Evolutionary conservation across 176 grass and related monocot species (phyloP).

Genomic region (Pharus latifolius): DNA sequence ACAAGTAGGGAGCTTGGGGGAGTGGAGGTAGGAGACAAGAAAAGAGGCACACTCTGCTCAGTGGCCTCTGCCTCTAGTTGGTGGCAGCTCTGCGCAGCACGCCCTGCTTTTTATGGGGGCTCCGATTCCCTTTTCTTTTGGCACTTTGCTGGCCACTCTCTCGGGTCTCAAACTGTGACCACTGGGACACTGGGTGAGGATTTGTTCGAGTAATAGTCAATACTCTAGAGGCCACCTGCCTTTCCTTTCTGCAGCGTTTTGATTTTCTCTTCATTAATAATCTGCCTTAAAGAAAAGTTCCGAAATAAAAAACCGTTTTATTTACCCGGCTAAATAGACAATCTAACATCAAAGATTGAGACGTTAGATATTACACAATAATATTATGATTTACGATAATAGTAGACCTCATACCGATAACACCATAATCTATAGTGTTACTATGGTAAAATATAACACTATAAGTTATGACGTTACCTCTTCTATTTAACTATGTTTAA

Average conservation of each 20-base stretch:
- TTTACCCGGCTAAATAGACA: no score
- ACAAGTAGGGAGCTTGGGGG: not conserved
- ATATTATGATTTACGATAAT: no score
- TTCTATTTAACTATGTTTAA: no score
- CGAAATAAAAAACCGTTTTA: no score
- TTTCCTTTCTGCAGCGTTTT: conserved; percentile 36
- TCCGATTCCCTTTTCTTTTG: conserved; percentile 83
- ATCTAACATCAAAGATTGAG: no score
- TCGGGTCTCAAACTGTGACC: not conserved
- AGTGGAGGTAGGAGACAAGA: not conserved
- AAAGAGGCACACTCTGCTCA: not conserved
- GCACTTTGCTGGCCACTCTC: conserved; percentile 37
- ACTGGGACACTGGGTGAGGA: not conserved
- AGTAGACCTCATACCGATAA: no score
- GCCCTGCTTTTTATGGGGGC: conserved; percentile 49
- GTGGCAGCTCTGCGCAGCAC: not conserved
- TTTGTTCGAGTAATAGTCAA: conserved; percentile 13
- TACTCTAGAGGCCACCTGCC: conserved; percentile 16
- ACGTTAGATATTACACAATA: no score
- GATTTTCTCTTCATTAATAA: no score
- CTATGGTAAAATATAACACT: no score
- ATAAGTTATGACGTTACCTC: no score
- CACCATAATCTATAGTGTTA: no score
- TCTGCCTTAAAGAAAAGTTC: no score
- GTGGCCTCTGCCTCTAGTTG: not conserved